These are phyloP conservation scores for Sanghuangporus baumii DNA, from an alignment of 1,284 basidiomycete species.

Conservation along the genomic window DNA sequence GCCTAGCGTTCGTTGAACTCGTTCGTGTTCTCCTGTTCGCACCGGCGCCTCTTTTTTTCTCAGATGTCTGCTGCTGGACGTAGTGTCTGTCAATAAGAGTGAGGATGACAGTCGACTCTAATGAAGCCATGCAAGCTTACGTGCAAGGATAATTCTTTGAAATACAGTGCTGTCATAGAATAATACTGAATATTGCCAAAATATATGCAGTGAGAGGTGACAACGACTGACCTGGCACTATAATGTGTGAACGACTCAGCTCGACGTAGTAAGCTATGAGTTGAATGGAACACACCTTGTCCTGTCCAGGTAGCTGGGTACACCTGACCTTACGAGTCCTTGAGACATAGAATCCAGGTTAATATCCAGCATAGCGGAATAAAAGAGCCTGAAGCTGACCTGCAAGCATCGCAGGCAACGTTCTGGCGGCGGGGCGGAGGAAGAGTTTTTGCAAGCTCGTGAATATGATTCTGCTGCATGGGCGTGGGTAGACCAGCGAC, in stretches of 20 bases:
- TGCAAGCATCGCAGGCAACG: slow-evolving; percentile 86
- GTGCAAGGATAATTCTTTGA: slow-evolving; percentile 83
- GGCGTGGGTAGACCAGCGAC: slow-evolving; percentile 50
- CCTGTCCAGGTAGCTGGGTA: slow-evolving; percentile 67
- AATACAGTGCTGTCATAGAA: slow-evolving; percentile 56
- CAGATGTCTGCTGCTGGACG: slow-evolving; percentile 75
- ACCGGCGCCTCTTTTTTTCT: slow-evolving; percentile 62
- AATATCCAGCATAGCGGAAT: slow-evolving; percentile 1
- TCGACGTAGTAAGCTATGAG: neutral
- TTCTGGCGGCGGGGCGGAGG: slow-evolving; percentile 83
- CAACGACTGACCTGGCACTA: slow-evolving; percentile 57
- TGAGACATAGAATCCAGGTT: slow-evolving; percentile 8
- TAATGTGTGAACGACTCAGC: slow-evolving; percentile 1
- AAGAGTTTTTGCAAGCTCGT: slow-evolving; percentile 67
- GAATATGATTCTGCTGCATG: slow-evolving; percentile 68
- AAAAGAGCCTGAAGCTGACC: slow-evolving; percentile 33
- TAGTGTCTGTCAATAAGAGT: slow-evolving; percentile 45
- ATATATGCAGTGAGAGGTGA: slow-evolving; percentile 12
- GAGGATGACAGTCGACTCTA: neutral
- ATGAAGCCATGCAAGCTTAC: slow-evolving; percentile 35
- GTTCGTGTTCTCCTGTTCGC: slow-evolving; percentile 57
- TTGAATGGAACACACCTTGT: slow-evolving; percentile 49
- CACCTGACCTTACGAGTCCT: slow-evolving; percentile 82
- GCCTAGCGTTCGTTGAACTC: slow-evolving; percentile 42
- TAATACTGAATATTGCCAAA: slow-evolving; percentile 7